Percentiles rank a stretch among this genome's conserved stretches.
These are phyloP conservation scores for Solanum pimpinellifolium DNA, from an alignment of 257 asterid genomes.

Conservation along the genomic window DNA sequence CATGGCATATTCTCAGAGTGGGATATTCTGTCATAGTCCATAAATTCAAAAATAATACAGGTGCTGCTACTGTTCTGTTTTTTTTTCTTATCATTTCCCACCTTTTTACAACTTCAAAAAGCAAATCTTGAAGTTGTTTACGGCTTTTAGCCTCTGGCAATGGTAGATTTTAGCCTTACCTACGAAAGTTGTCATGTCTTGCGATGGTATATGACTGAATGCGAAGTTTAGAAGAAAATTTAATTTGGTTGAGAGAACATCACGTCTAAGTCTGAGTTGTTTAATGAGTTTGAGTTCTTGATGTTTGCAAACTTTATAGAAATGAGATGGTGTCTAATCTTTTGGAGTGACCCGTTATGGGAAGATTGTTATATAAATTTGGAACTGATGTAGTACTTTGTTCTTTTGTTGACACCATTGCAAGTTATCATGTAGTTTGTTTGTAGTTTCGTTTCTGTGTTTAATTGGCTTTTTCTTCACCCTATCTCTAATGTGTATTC, in stretches of 20 bases:
- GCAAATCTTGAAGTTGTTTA: neutral
- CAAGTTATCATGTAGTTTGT: neutral
- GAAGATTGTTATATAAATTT: neutral
- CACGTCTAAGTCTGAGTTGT: neutral
- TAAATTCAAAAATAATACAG: neutral
- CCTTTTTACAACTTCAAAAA: neutral
- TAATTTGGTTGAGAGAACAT: neutral
- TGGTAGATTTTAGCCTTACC: neutral
- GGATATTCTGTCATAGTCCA: neutral
- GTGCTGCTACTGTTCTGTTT: neutral
- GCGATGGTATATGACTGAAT: neutral
- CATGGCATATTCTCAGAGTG: neutral
- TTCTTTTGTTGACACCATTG: neutral
- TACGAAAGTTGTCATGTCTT: neutral
- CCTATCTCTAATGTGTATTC: neutral
- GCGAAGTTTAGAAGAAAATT: neutral
- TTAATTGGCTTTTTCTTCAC: neutral
- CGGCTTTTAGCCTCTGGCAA: neutral
- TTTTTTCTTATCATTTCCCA: too few species aligned
- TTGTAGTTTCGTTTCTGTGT: neutral
- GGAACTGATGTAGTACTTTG: neutral
- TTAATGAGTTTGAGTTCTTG: neutral
- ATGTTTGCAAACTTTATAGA: neutral
- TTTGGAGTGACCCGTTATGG: neutral
- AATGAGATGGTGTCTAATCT: neutral